These are phyloP conservation scores for Mycena epipterygia DNA, from an alignment of 768 basidiomycete species.

Conservation along the genomic window DNA sequence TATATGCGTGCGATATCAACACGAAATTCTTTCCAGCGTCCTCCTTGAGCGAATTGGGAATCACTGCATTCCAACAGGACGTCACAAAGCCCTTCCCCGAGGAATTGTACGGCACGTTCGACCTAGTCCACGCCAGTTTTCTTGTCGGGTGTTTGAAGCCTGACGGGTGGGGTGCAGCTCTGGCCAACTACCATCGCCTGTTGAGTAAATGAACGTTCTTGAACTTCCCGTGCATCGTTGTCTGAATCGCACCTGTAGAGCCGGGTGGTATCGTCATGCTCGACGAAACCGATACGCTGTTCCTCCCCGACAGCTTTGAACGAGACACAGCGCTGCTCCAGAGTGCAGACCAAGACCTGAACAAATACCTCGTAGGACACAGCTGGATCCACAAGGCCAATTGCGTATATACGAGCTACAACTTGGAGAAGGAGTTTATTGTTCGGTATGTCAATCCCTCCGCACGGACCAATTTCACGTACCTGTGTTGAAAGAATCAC, in stretches of 20 bases:
- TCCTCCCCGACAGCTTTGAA: neutral
- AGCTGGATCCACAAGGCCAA: neutral
- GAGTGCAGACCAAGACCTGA: neutral
- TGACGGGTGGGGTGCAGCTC: neutral
- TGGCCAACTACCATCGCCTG: neutral
- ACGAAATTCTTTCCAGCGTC: neutral
- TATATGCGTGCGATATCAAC: neutral
- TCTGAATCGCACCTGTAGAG: neutral
- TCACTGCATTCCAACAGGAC: neutral
- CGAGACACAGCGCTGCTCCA: neutral
- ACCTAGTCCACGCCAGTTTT: neutral
- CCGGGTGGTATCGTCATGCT: neutral
- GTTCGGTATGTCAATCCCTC: neutral
- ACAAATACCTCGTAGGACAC: neutral
- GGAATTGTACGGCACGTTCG: neutral
- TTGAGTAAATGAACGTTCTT: neutral
- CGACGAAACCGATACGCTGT: neutral
- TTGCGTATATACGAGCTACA: neutral
- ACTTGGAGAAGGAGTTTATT: neutral
- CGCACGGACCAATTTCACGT: neutral
- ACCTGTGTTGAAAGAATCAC: too few species aligned
- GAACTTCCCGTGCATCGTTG: neutral
- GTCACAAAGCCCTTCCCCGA: neutral
- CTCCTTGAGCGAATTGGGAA: neutral
- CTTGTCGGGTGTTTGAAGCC: neutral